These are phyloP conservation scores for Protea cynaroides DNA, from an alignment of 164 flowering plant genomes.

Conservation along the genomic window DNA sequence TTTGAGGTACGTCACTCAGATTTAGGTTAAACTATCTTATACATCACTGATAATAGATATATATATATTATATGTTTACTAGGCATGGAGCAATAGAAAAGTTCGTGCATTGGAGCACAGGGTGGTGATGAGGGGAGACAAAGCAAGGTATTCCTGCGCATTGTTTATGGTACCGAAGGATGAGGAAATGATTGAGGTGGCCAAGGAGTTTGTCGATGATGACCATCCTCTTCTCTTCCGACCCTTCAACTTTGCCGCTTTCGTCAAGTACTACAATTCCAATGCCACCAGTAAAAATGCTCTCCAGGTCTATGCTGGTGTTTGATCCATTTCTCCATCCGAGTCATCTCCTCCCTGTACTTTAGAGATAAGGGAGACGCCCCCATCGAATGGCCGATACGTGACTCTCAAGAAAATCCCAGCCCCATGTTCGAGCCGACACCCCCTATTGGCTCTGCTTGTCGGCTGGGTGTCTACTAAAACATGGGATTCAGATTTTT, in stretches of 20 bases:
- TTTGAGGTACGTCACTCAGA: slow-evolving; percentile 39
- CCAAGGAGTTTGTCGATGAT: slow-evolving; percentile 45
- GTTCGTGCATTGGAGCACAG: slow-evolving; percentile 42
- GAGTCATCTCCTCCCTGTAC: too few relatives aligned
- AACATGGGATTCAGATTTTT: too few relatives aligned
- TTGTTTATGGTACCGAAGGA: slow-evolving; percentile 39
- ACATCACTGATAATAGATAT: too few relatives aligned
- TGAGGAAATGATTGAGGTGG: slow-evolving; percentile 26
- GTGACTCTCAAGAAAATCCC: too few relatives aligned
- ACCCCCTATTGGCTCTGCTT: too few relatives aligned
- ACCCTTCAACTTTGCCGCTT: slow-evolving; percentile 40
- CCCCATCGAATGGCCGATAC: too few relatives aligned
- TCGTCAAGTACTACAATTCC: slow-evolving; percentile 16
- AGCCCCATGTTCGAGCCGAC: too few relatives aligned
- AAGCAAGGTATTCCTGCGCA: slow-evolving; percentile 37
- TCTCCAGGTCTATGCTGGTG: slow-evolving; percentile 32
- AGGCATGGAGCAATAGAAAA: slow-evolving; percentile 74
- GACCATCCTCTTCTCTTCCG: slow-evolving; percentile 48
- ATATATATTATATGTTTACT: too few relatives aligned
- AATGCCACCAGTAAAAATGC: slow-evolving; percentile 21
- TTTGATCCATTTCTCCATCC: slow-evolving; percentile 19
- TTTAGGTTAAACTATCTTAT: too few relatives aligned
- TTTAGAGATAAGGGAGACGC: too few relatives aligned
- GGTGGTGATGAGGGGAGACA: slow-evolving; percentile 41
- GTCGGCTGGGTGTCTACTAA: too few relatives aligned